Base-by-base conservation (phyloP, 208 protist species). In the Trypanosoma congolense region DNA sequence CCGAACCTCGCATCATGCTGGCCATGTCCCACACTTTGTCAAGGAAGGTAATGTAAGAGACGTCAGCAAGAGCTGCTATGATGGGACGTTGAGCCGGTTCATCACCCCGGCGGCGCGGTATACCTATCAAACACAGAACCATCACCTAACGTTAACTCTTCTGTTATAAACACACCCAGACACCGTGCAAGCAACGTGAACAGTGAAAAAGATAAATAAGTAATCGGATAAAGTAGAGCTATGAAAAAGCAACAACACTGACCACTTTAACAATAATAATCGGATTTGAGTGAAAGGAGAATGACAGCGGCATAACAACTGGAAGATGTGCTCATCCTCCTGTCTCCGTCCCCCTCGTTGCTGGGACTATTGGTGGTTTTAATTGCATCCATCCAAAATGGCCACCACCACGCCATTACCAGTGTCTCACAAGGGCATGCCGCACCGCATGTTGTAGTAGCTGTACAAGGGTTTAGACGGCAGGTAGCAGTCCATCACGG, bases 401-500 rank as follows among this genome's bases (percentile, higher is more conserved):
- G n/a, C n/a, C n/a, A n/a, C n/a, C 12, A 6, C 33, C 12, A 38
- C 33, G 33, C 6, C 33, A 38, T 12, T 12, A 14, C 44, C 22
- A 4, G 33, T 29, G 30, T 19, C 12, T 73, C 47, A 90, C n/a
- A 76, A 28, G 5, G 36, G 46, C 56, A 84, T 53, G 2, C 85
- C 85, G 16, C 42, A 73, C 38, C 65, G 75, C 87, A 90, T 89
- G 56, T 74, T 56, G 44, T 87, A 82, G 60, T 93, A 93, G 21
- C 33, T 42, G 10, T 73, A 56, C n/a, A 86, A 45, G 1, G 87
- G 68, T 43, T 86, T 88, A 46, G 75, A 70, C 0, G 87, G 87
- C 0, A 90, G 42, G 51, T 87, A 89, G 59, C 87, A 90, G 54
- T 93, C 87, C 69, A 93, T 73, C 36, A 93, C 60, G 14, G 87